phyloP scores from a whole-genome alignment of 495 filamentous ascomycete species.

The Oleoguttula mirabilis region DNA sequence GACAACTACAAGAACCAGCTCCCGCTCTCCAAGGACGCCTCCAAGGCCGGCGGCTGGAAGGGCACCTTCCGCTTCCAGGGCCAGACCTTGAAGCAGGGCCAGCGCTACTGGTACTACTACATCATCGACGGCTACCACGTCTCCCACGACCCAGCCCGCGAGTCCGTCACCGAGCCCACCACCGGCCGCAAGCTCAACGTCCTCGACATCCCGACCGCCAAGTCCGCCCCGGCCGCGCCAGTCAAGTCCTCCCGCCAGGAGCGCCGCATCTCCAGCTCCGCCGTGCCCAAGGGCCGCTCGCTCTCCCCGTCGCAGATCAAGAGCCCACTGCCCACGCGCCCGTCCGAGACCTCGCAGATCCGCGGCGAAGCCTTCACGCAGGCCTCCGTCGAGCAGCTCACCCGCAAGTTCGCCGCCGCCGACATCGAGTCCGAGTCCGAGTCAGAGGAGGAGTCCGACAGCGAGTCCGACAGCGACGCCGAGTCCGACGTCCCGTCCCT shows the following conservation, averaged over 20 bases:
- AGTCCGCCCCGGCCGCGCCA: slow-evolving; percentile 26
- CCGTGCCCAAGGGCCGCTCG: slow-evolving; percentile 75
- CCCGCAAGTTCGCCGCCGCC: slow-evolving; percentile 45
- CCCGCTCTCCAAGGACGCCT: slow-evolving; percentile 75
- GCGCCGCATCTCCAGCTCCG: slow-evolving; percentile 37
- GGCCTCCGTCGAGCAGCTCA: slow-evolving; percentile 55
- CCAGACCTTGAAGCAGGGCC: slow-evolving; percentile 64
- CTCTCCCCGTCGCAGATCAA: slow-evolving; percentile 81
- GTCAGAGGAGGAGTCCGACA: slow-evolving; percentile 5
- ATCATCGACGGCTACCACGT: slow-evolving; percentile 99
- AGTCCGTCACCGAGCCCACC: slow-evolving; percentile 86
- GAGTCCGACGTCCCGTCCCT: slow-evolving; percentile 41
- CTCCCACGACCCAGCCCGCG: slow-evolving; percentile 86
- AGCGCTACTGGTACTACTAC: slow-evolving; percentile 99
- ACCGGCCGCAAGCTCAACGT: slow-evolving; percentile 88
- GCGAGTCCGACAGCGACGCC: slow-evolving; percentile 29
- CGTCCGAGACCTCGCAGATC: slow-evolving; percentile 73
- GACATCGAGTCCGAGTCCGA: slow-evolving; percentile 9
- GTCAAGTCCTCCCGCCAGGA: slow-evolving; percentile 31
- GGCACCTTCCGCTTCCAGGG: slow-evolving; percentile 94
- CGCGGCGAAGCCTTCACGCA: slow-evolving; percentile 52
- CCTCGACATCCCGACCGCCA: slow-evolving; percentile 49
- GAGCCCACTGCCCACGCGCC: slow-evolving; percentile 78
- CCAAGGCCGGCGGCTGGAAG: slow-evolving; percentile 77
- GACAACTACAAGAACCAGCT: slow-evolving; percentile 92